These are phyloP conservation scores for Craterostigma plantagineum DNA, from an alignment of 257 asterid species.

Conservation along the genomic window DNA sequence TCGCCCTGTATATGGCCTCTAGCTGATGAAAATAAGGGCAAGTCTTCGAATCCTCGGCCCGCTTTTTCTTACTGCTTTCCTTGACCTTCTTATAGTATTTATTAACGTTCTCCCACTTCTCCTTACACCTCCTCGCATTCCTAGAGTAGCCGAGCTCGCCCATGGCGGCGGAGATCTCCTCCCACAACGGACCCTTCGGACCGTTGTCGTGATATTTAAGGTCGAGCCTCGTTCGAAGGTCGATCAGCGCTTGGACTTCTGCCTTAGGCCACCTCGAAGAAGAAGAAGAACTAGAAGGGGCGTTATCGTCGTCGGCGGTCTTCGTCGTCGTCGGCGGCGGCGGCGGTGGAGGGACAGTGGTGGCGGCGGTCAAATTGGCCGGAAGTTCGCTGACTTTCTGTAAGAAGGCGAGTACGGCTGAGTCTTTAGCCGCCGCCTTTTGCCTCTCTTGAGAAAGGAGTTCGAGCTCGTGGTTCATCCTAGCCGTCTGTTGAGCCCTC, in stretches of 20 bases:
- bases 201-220: constrained; percentile 35
- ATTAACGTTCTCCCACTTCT: constrained; percentile 67
- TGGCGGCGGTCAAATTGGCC: neutral
- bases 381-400: constrained; percentile 3
- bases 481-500: constrained; percentile 49
- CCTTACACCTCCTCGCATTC: constrained; percentile 49
- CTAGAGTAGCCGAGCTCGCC: constrained; percentile 32
- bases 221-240: constrained; percentile 30
- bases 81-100: constrained; percentile 59
- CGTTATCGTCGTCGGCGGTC: neutral
- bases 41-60: constrained; percentile 51
- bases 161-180: constrained; percentile 46
- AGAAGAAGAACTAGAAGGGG: neutral
- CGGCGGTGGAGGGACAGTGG: neutral
- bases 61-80: constrained; percentile 38
- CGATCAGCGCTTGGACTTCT: constrained; percentile 37
- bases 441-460: constrained; percentile 63
- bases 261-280: constrained; percentile 54
- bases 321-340: no score
- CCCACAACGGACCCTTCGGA: constrained; percentile 58
- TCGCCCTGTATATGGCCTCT: constrained; percentile 37
- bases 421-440: constrained; percentile 22
- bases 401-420: constrained; percentile 1
- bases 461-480: constrained; percentile 63
- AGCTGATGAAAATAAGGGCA: constrained; percentile 50